Evolutionary conservation across 352 stramenopile genomes (phyloP).

Genomic region (Phytophthora cryptogea): DNA sequence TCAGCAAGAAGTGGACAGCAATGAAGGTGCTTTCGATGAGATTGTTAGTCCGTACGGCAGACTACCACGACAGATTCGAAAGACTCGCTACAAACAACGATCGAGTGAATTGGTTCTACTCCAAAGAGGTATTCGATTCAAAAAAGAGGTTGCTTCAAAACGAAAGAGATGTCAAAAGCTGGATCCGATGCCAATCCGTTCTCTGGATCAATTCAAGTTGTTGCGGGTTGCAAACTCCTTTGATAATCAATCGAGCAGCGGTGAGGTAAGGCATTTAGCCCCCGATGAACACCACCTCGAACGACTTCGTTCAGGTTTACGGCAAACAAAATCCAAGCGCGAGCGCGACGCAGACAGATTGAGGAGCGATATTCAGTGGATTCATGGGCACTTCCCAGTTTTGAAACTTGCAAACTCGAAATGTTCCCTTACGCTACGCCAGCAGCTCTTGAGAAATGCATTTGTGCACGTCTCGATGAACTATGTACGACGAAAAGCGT

Average conservation of each 20-base stretch:
- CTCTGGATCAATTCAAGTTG: neutral
- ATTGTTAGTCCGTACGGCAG: constrained; percentile 29
- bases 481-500: constrained; percentile 26
- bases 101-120: neutral
- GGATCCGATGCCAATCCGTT: constrained; percentile 16
- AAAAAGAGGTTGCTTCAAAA: constrained; percentile 3
- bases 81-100: constrained; percentile 5
- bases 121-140: neutral
- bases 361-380: constrained; percentile 58
- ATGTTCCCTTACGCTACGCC: constrained; percentile 49
- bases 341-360: constrained; percentile 26
- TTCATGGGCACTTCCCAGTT: constrained; percentile 62
- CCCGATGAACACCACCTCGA: constrained; percentile 13
- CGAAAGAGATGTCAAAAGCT: constrained; percentile 21
- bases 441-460: constrained; percentile 44
- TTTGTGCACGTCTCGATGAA: constrained; percentile 34
- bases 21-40: neutral
- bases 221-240: neutral
- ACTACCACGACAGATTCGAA: constrained; percentile 9
- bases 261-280: neutral
- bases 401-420: constrained; percentile 49
- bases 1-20: constrained; percentile 5
- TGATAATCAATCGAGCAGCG: constrained; percentile 21
- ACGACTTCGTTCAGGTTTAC: constrained; percentile 19
- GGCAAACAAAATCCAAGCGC: constrained; percentile 10